Evolutionary conservation across 257 asterid genomes (phyloP), one percentile per base, ranked within the genome.

Genomic region (Capsicum chinense): DNA sequence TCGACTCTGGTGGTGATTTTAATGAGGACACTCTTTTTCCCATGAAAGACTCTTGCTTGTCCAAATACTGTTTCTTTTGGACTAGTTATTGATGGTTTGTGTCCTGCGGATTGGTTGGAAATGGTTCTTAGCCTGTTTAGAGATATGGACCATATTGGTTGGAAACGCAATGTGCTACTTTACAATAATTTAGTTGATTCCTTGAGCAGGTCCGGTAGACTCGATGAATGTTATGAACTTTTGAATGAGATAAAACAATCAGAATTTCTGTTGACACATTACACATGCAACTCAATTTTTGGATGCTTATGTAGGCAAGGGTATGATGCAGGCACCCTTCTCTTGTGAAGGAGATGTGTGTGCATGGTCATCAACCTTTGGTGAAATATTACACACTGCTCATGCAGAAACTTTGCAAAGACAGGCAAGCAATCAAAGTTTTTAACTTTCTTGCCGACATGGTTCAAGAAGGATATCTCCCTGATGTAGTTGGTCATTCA

Each of bases 351-450:
- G 94, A 91, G 87, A 94, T 95, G 96, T 95, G 97, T 73, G 83
- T 59, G 54, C 59, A 85, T 73, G 98, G 99, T 87, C 91, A 91
- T 78, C 91, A 86, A 82, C 99, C 99, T 35, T 95, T 98, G 99
- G 94, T 95, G 86, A 95, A 94, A 87, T 64, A 94, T 86, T 91
- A 92, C 66, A 92, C 98, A 0, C 83, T 92, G 66, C 99, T 95
- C 74, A 89, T 91, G 56, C 86, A 88, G 88, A 92, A 89, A 83
- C 88, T 95, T 19, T 95, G 98, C 80, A 88, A 88, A 82, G 80
- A 85, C 21, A 93, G 96, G 79, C 92, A 87, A 91, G 92, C 85
- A 26, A 74, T 83, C 81, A 97, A 93, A 79, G 98, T 98, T 84
- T 88, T 88, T 85, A 84, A 85, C 82, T 94, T 95, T 83, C 96